Percentiles rank a stretch among this genome's conserved stretches.
These are phyloP conservation scores for Aspergillus transmontanensis DNA, from an alignment of 2,329 filamentous ascomycete genomes.

Conservation along the genomic window DNA sequence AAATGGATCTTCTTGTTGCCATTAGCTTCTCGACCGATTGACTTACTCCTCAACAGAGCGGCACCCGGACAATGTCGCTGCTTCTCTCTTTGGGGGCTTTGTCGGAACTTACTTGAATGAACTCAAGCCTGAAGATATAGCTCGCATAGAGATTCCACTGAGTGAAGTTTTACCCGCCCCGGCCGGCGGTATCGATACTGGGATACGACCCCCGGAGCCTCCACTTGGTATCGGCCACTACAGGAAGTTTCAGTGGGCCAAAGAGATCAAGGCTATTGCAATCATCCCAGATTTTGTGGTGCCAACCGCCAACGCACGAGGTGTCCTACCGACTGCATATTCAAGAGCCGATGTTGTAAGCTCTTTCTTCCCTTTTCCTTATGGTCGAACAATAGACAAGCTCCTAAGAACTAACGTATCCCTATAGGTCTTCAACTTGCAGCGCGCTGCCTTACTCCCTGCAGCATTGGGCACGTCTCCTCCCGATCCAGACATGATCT, in stretches of 20 bases:
- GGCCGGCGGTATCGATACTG: conserved; percentile 88
- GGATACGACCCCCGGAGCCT: conserved; percentile 82
- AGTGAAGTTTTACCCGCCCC: conserved; percentile 90
- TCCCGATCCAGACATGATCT: conserved; percentile 90
- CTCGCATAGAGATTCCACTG: conserved; percentile 88
- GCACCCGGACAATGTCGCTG: conserved; percentile 92
- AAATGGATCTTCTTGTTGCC: background rate
- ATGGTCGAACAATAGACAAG: conserved; percentile 1
- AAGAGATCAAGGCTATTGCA: conserved; percentile 93
- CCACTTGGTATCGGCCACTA: conserved; percentile 92
- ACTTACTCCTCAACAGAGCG: conserved; percentile 54
- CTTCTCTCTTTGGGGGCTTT: conserved; percentile 92
- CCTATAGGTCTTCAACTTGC: conserved; percentile 75
- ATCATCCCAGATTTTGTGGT: conserved; percentile 97
- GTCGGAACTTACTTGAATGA: conserved; percentile 96
- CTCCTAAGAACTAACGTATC: background rate
- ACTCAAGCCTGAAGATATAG: conserved; percentile 82
- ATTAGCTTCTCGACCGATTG: background rate
- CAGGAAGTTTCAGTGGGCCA: conserved; percentile 91
- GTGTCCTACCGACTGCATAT: conserved; percentile 80
- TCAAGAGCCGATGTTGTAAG: conserved; percentile 78
- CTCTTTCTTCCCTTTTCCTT: conserved; percentile 20
- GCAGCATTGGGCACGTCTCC: conserved; percentile 87
- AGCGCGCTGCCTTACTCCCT: conserved; percentile 87
- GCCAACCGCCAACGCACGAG: conserved; percentile 86